phyloP scores from a whole-genome alignment of 1,139 yeast genomes.

The Diutina catenulata region DNA sequence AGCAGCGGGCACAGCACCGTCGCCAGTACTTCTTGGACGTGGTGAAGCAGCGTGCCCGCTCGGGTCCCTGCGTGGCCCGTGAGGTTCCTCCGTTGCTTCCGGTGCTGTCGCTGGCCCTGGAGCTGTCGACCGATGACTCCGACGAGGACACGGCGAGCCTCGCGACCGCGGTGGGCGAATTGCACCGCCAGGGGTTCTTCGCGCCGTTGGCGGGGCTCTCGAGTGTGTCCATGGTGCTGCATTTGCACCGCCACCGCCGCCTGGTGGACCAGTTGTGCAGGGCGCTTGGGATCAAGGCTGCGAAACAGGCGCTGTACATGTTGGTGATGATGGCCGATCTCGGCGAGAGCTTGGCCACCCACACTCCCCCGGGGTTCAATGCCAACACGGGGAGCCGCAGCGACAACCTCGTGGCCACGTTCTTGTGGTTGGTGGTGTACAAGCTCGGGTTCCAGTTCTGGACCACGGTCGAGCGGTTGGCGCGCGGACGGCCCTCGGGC shows the following conservation, averaged over 20 bases:
- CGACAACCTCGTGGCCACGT: slow-evolving; percentile 4
- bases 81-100: not conserved
- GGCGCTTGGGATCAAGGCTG: not conserved
- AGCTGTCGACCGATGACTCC: slow-evolving; percentile 1
- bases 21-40: slow-evolving; percentile 11
- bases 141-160: slow-evolving; percentile 5
- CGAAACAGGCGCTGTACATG: slow-evolving; percentile 14
- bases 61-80: not conserved
- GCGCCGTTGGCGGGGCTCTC: not conserved
- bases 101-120: not conserved
- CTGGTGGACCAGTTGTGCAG: not conserved
- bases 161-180: slow-evolving; percentile 7
- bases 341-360: slow-evolving; percentile 10
- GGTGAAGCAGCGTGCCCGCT: slow-evolving; percentile 11
- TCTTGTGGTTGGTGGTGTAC: slow-evolving; percentile 12
- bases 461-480: slow-evolving; percentile 8
- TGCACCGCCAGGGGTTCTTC: not conserved
- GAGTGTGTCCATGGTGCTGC: not conserved
- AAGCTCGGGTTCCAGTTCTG: slow-evolving; percentile 12
- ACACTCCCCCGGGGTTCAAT: slow-evolving; percentile 19
- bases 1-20: slow-evolving; percentile 7
- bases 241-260: too few species aligned
- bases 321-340: slow-evolving; percentile 17
- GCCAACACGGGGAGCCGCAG: slow-evolving; percentile 11
- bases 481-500: not conserved